Conservation (phyloP, 2,329 filamentous ascomycete species). For the Cryphonectria carpinicola region DNA sequence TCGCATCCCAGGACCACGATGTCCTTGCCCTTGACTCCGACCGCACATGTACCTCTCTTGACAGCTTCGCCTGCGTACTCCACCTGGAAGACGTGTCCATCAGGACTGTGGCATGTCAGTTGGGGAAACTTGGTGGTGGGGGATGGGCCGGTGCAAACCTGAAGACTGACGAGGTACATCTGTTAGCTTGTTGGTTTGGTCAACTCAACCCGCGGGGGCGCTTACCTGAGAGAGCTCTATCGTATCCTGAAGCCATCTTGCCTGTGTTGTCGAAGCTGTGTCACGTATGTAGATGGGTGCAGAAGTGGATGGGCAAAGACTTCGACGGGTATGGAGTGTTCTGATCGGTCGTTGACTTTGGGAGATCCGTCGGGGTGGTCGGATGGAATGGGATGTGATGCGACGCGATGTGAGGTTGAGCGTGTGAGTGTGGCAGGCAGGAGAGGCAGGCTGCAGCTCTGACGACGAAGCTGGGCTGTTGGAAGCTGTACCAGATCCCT, state of each 20-base stretch:
- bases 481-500: conserved; percentile 16
- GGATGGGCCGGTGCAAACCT: conserved; percentile 61
- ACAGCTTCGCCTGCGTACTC: conserved; percentile 99
- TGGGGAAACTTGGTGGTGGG: neutral
- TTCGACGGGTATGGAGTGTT: conserved; percentile 1
- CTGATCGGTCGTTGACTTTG: conserved; percentile 23
- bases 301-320: neutral
- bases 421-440: conserved; percentile 5
- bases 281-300: neutral
- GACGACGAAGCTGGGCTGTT: conserved; percentile 29
- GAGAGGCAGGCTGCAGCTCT: conserved; percentile 33
- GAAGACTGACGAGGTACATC: conserved; percentile 67
- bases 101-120: conserved; percentile 67
- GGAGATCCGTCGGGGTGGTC: conserved; percentile 17
- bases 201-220: conserved; percentile 30
- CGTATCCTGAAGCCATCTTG: conserved; percentile 89
- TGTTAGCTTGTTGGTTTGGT: conserved; percentile 46
- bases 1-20: conserved; percentile 97
- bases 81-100: conserved; percentile 99
- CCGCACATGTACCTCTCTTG: conserved; percentile 98
- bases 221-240: conserved; percentile 97
- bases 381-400: conserved; percentile 9
- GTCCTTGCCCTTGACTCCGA: conserved; percentile 93
- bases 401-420: conserved; percentile 28
- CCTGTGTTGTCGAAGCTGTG: conserved; percentile 15